Conservation (phyloP, 169 alveolate genomes). For the Plasmodium gaboni region DNA sequence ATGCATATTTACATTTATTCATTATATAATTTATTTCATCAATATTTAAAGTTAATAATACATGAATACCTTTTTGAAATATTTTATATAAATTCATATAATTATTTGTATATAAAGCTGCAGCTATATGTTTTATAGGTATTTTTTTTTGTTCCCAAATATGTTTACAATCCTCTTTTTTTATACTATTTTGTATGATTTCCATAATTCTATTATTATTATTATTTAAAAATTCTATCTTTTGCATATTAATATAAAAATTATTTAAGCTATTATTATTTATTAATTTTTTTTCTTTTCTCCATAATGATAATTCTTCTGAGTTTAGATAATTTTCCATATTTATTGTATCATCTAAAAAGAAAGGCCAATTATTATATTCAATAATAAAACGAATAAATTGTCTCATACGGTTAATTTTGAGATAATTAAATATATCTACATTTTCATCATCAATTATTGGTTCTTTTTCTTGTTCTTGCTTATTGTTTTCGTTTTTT, state of each 20-base stretch:
- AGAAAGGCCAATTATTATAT: conserved; percentile 74
- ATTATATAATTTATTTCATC: conserved; percentile 33
- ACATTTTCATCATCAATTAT: conserved; percentile 64
- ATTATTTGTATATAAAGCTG: conserved; percentile 64
- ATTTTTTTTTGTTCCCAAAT: conserved; percentile 53
- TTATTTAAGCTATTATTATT: conserved; percentile 33
- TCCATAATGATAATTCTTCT: conserved; percentile 10
- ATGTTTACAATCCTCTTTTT: conserved; percentile 32
- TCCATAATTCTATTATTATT: conserved; percentile 42
- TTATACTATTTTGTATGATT: conserved; percentile 33
- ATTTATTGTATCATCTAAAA: conserved; percentile 45
- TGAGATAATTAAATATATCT: conserved; percentile 53
- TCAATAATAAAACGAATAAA: conserved; percentile 64
- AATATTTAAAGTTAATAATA: conserved; percentile 15
- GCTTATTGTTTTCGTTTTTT: not conserved
- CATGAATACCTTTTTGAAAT: conserved; percentile 38
- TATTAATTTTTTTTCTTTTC: not conserved
- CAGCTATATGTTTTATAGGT: conserved; percentile 61
- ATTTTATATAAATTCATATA: conserved; percentile 50
- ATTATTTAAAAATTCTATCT: not conserved
- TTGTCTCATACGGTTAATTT: conserved; percentile 42
- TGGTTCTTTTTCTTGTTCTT: conserved; percentile 4
- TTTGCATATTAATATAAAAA: conserved; percentile 26
- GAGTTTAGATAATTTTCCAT: conserved; percentile 31
- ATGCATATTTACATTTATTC: conserved; percentile 74